phyloP scores from a whole-genome alignment of 176 grass and related monocot genomes.

The Juncus effusus region DNA sequence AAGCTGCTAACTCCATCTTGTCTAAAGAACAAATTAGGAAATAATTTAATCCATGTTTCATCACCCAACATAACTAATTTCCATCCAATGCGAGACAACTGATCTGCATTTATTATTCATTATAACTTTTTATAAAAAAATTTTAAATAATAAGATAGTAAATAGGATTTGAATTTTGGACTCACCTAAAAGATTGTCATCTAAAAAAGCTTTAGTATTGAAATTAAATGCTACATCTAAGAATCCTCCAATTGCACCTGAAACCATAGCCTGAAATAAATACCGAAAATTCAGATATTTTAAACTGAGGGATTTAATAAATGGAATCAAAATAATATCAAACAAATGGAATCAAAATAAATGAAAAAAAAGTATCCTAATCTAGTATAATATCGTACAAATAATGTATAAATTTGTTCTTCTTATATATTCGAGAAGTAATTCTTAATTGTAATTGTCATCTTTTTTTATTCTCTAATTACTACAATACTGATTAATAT shows the following conservation, averaged over 20 bases:
- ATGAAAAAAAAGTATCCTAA: too few species aligned
- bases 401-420: too few species aligned
- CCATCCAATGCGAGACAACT: slow-evolving; percentile 72
- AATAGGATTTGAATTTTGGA: slow-evolving; percentile 30
- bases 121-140: slow-evolving; percentile 11
- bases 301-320: background rate
- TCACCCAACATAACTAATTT: slow-evolving; percentile 92
- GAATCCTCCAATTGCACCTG: slow-evolving; percentile 93
- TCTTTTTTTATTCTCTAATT: background rate
- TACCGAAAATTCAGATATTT: background rate
- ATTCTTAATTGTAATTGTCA: too few species aligned
- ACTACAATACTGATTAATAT: too few species aligned
- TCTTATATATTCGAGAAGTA: too few species aligned
- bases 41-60: slow-evolving; percentile 98
- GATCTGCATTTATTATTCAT: slow-evolving; percentile 46
- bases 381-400: too few species aligned
- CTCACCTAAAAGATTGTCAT: slow-evolving; percentile 92
- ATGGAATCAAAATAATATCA: slow-evolving; percentile 5
- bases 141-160: background rate
- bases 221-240: slow-evolving; percentile 96
- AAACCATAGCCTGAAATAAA: slow-evolving; percentile 68
- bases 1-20: slow-evolving; percentile 97
- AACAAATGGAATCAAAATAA: background rate
- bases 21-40: slow-evolving; percentile 76
- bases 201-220: slow-evolving; percentile 86